Base-by-base conservation (phyloP, 2,329 filamentous ascomycete species). In the Aspergillus nomiae region DNA sequence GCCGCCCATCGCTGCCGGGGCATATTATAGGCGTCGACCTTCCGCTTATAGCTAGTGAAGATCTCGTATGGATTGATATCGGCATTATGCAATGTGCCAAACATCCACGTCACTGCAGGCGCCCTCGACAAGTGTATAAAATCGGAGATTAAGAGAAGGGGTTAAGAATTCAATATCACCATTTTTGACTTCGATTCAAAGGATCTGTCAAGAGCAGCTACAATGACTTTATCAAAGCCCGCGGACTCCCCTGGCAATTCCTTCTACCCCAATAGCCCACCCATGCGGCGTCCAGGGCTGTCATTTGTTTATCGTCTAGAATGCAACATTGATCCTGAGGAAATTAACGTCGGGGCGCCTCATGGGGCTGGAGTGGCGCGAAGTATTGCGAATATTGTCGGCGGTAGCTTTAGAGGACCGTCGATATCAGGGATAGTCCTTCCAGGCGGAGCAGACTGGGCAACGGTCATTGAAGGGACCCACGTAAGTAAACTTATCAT, bases 221-320 rank as follows among this genome's bases (percentile, higher is more conserved):
- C 26, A 11, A 48, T 48, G 45, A 48, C 45, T 8, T 8, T 48
- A 7, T 14, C 45, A 14, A 46, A 46, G 21, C 10, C 43, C 10
- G 12, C 45, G 6, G 45, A 48, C 24, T 71, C 70, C 7, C 70
- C 67, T 4, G 69, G 70, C 4, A 72, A 73, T 54, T 56, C 30
- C 11, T 60, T 69, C 43, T 72, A 68, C 54, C 64, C 65, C 1
- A 54, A 67, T 36, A 68, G 69, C 16, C 69, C 67, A 6, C 61
- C 61, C 6, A 72, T 73, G 70, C 71, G 71, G 10, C 67, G 62
- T 46, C 70, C 70, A 4, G 56, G 56, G 1, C 50, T 71, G 3
- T 62, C 61, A 21, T 71, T 68, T 55, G 59, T 72, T 8, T 71
- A 73, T 53, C 65, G 68, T 24, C 62, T 72, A 0, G 70, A 71